These are phyloP conservation scores for Yarrowia galli DNA, from an alignment of 1,139 yeast genomes.

Conservation along the genomic window DNA sequence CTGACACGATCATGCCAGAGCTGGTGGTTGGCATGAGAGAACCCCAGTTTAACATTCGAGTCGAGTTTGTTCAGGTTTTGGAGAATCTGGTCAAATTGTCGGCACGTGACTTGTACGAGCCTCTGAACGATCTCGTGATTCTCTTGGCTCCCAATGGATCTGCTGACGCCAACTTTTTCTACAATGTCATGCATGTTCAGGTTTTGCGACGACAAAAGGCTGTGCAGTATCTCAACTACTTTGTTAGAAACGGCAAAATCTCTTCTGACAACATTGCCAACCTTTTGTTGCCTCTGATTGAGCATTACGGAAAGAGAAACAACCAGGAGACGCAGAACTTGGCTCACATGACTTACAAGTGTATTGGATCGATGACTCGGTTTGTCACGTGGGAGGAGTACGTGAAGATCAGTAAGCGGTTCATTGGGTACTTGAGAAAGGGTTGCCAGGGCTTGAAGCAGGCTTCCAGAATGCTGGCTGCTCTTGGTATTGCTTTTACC, in stretches of 20 bases:
- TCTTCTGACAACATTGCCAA: conserved; percentile 72
- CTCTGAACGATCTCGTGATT: conserved; percentile 63
- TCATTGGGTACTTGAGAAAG: conserved; percentile 62
- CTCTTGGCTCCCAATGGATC: conserved; percentile 66
- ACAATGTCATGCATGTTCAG: conserved; percentile 83
- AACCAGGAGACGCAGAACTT: conserved; percentile 73
- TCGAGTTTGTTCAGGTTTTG: conserved; percentile 72
- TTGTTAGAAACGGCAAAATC: conserved; percentile 52
- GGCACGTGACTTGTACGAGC: conserved; percentile 29
- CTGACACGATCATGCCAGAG: conserved; percentile 64
- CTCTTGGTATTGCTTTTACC: conserved; percentile 63
- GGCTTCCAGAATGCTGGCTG: conserved; percentile 67
- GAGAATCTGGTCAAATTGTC: conserved; percentile 62
- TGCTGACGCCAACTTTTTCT: conserved; percentile 85
- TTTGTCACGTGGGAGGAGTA: conserved; percentile 81
- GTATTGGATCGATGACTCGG: conserved; percentile 67
- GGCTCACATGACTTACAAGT: conserved; percentile 72
- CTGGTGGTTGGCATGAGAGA: conserved; percentile 74
- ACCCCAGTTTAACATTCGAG: conserved; percentile 66
- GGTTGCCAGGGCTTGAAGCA: conserved; percentile 64
- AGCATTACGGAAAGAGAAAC: conserved; percentile 62
- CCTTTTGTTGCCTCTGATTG: conserved; percentile 83
- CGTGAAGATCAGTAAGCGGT: conserved; percentile 75
- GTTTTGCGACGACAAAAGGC: conserved; percentile 86
- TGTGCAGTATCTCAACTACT: conserved; percentile 63